Base-by-base conservation (phyloP, 352 stramenopile species). In the Pythium sp. region DNA sequence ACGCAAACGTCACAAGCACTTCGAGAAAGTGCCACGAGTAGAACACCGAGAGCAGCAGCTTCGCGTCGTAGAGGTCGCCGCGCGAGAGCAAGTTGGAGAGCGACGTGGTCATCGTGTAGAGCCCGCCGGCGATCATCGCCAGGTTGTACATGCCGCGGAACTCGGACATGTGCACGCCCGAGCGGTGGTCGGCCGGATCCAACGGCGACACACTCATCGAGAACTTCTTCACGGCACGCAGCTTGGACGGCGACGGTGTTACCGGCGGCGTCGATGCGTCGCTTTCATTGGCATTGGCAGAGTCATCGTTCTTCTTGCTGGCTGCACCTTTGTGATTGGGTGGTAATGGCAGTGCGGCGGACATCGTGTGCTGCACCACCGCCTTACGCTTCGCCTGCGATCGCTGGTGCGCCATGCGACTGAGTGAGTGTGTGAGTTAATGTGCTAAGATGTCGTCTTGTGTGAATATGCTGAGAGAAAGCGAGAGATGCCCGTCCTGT, bases 61-160 rank as follows among this genome's bases (percentile, higher is more conserved):
- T 74, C 22, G 74, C 70, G 72, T 92, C 84, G 46, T 72, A 78
- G 2, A 90, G 63, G 5, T 84, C 74, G 47, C 85, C 85, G 41
- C 72, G 75, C 36, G 74, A 75, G 7, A 82, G 62, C 56, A 89
- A 49, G 49, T 92, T 91, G 34, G 72, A 80, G 46, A 90, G 75
- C 53, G 80, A 77, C 53, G 83, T 81, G 53, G 72, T 85, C 60
- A 91, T 75, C 24, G 81, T 78, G 80, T 91, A 93, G 36, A 93
- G 70, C 56, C 65, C 78, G 26, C 78, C 80, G 12, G 77, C 66
- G 65, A 93, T 79, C 69, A 91, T 84, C 30, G 83, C 82, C 28
- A 93, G 61, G 71, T 93, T 91, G 82, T 91, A 93, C 65, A 91
- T 78, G 5, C 82, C 83, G 20, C 83, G 81, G 60, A 93, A 93